Percentiles rank a stretch among this genome's conserved stretches.
These are phyloP conservation scores for Wallemia hederae DNA, from an alignment of 1,284 basidiomycete species.

Conservation along the genomic window DNA sequence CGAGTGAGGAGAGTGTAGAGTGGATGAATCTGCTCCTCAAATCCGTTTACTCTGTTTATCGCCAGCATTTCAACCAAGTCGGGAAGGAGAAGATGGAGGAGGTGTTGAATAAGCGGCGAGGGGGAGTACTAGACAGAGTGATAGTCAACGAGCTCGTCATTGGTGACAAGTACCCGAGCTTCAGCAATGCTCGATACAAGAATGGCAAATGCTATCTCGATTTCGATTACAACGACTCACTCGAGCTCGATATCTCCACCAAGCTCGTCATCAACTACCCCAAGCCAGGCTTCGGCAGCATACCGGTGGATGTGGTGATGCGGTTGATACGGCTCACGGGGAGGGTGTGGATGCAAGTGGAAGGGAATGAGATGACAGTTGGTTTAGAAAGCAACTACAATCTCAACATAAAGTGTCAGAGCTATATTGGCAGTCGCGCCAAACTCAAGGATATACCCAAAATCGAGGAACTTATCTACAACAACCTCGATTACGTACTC, in stretches of 20 bases:
- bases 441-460: neutral
- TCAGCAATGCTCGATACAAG: neutral
- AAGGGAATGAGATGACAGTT: neutral
- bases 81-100: neutral
- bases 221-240: neutral
- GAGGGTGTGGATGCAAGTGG: neutral
- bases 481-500: neutral
- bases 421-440: neutral
- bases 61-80: neutral
- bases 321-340: neutral
- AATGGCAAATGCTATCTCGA: neutral
- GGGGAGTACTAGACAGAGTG: neutral
- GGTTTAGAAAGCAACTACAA: neutral
- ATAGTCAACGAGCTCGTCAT: neutral
- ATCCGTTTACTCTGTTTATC: neutral
- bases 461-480: neutral
- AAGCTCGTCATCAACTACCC: neutral
- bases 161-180: neutral
- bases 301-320: neutral
- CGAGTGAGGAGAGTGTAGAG: neutral
- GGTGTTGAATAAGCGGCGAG: neutral
- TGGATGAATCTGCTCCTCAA: neutral
- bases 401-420: neutral
- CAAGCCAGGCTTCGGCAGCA: neutral
- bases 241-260: neutral